Percentiles rank a stretch among this genome's conserved stretches.
phyloP scores from a whole-genome alignment of 257 asterid genomes.

The Solanum phureja region DNA sequence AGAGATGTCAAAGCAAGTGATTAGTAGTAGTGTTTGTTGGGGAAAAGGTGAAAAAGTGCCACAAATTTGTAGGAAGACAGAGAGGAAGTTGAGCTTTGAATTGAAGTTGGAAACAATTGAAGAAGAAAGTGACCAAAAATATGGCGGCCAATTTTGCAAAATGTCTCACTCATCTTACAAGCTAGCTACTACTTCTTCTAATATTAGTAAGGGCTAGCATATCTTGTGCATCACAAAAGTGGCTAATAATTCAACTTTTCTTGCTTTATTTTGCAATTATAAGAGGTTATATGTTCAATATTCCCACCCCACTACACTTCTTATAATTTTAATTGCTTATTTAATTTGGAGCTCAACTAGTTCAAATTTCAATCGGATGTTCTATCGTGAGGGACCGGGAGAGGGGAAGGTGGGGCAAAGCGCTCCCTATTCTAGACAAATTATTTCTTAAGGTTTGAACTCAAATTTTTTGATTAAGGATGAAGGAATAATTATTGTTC shows the following conservation, averaged over 20 bases:
- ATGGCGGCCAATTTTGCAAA: neutral
- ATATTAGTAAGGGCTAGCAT: neutral
- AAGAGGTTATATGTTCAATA: neutral
- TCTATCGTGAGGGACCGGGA: neutral
- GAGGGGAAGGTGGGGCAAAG: neutral
- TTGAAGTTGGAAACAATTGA: neutral
- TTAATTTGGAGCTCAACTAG: neutral
- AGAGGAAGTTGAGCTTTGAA: neutral
- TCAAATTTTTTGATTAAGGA: fast-evolving
- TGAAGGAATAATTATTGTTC: neutral
- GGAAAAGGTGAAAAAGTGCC: neutral
- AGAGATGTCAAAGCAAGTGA: neutral
- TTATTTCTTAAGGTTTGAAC: neutral
- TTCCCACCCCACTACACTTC: neutral
- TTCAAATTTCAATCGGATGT: neutral
- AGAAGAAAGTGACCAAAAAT: neutral
- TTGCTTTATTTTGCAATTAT: neutral
- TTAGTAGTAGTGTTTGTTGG: neutral
- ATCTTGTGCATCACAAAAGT: neutral
- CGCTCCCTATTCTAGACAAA: too few species aligned
- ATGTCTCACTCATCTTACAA: neutral
- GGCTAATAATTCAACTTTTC: neutral
- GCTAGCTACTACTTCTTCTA: neutral
- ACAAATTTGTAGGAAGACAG: neutral
- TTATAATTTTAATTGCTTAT: too few species aligned